Conservation (phyloP, 805 yeast species). For the Ogataea glucozyma region DNA sequence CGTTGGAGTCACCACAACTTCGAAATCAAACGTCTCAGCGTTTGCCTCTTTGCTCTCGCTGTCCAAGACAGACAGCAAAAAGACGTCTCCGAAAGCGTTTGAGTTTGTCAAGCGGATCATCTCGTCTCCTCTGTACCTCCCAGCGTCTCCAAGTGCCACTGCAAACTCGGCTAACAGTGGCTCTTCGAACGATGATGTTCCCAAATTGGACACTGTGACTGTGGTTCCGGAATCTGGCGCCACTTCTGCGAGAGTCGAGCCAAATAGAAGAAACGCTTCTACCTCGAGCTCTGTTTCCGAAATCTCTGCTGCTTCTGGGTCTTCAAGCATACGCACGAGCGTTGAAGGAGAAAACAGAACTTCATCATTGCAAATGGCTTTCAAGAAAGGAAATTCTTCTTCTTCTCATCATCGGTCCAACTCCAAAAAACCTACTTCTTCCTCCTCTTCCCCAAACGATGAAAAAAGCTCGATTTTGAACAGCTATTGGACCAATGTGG, state of each 20-base stretch:
- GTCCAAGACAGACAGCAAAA: constrained; percentile 29
- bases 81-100: constrained; percentile 27
- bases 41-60: constrained; percentile 40
- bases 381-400: constrained; percentile 7
- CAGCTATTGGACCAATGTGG: constrained; percentile 60
- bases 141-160: constrained; percentile 23
- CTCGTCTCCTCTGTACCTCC: constrained; percentile 31
- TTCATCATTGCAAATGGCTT: not conserved
- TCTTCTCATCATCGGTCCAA: too few species aligned
- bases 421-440: too few species aligned
- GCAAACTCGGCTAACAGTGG: too few species aligned
- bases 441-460: too few species aligned
- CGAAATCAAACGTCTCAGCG: constrained; percentile 40
- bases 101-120: constrained; percentile 36
- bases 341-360: not conserved
- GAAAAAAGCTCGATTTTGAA: constrained; percentile 24
- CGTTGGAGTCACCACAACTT: constrained; percentile 37
- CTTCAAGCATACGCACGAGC: not conserved
- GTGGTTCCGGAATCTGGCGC: not conserved
- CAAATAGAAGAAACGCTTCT: constrained; percentile 3
- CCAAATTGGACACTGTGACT: constrained; percentile 18
- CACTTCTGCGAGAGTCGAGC: not conserved
- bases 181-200: constrained; percentile 21
- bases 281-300: too few species aligned
- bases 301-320: constrained; percentile 1